Evolutionary conservation across 2,329 filamentous ascomycete genomes (phyloP).

Genomic region (Penicillium corylophilum): DNA sequence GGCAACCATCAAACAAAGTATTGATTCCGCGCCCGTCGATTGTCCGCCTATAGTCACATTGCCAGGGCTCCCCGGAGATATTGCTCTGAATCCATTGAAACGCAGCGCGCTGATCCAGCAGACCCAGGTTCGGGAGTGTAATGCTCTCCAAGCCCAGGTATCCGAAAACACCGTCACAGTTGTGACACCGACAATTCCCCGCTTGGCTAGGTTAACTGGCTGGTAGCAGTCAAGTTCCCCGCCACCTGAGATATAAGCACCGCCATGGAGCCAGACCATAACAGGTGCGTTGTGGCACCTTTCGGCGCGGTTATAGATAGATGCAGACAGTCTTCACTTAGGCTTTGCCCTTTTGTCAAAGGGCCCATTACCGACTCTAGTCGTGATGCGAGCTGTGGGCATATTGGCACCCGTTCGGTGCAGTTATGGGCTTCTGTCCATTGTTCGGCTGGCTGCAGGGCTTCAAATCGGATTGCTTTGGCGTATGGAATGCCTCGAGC

Average conservation of each 20-base stretch:
- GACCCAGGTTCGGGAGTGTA: constrained; percentile 12
- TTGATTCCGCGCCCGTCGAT: constrained; percentile 8
- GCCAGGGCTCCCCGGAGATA: background rate
- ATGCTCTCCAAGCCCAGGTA: constrained; percentile 39
- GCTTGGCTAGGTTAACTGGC: constrained; percentile 4
- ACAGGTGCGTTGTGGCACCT: constrained; percentile 6
- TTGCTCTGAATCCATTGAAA: constrained; percentile 8
- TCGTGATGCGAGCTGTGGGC: constrained; percentile 5
- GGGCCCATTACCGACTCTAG: constrained; percentile 7
- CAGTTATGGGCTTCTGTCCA: background rate
- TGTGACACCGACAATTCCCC: constrained; percentile 10
- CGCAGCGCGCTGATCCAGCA: constrained; percentile 6
- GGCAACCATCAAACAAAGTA: constrained; percentile 6
- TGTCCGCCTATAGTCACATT: constrained; percentile 5
- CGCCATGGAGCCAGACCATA: constrained; percentile 15
- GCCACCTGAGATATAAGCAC: constrained; percentile 14
- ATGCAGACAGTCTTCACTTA: constrained; percentile 3
- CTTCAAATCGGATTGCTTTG: constrained; percentile 8
- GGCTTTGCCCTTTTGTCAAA: background rate
- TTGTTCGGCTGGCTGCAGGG: background rate
- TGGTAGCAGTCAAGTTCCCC: constrained; percentile 15
- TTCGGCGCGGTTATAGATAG: background rate
- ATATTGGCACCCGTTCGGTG: constrained; percentile 2
- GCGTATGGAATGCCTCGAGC: constrained; percentile 15
- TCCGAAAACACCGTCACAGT: constrained; percentile 15